These are phyloP conservation scores for Cercospora canescens DNA, from an alignment of 2,329 filamentous ascomycete species.

Conservation along the genomic window DNA sequence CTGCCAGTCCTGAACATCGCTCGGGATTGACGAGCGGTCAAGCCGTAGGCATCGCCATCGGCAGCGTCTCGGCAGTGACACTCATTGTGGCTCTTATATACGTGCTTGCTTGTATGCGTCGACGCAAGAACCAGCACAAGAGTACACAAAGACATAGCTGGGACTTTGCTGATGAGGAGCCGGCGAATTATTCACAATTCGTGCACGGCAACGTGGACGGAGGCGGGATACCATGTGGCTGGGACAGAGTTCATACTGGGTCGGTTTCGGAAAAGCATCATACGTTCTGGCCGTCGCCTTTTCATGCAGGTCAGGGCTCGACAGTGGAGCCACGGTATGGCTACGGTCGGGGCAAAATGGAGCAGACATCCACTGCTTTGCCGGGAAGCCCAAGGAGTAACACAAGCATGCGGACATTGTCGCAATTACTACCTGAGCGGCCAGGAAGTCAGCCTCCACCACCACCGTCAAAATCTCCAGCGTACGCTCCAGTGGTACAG, in stretches of 20 bases:
- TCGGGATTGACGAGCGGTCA: conserved; percentile 32
- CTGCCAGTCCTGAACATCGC: not conserved
- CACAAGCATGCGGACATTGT: conserved; percentile 29
- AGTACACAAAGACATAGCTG: conserved; percentile 29
- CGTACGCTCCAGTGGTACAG: conserved; percentile 21
- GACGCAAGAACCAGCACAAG: conserved; percentile 18
- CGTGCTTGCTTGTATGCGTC: conserved; percentile 23
- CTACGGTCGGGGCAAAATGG: not conserved
- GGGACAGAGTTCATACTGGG: not conserved
- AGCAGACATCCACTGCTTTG: conserved; percentile 12
- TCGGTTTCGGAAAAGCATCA: conserved; percentile 18
- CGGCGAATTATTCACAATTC: conserved; percentile 29
- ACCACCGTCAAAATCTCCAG: conserved; percentile 16
- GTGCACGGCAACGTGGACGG: not conserved
- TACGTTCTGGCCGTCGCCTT: conserved; percentile 22
- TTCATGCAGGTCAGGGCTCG: not conserved
- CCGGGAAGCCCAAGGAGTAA: conserved; percentile 25
- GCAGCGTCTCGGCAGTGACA: conserved; percentile 31
- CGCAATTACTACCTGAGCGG: conserved; percentile 36
- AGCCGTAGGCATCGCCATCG: conserved; percentile 37
- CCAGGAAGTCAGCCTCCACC: conserved; percentile 23
- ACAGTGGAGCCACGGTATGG: conserved; percentile 5
- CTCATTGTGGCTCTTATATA: conserved; percentile 27
- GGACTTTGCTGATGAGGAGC: conserved; percentile 36
- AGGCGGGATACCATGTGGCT: not conserved